A percentile compares a stretch with the other conserved stretches of the same genome.
Evolutionary conservation across 306 rosid genomes (phyloP).

Genomic region (Luffa acutangula): DNA sequence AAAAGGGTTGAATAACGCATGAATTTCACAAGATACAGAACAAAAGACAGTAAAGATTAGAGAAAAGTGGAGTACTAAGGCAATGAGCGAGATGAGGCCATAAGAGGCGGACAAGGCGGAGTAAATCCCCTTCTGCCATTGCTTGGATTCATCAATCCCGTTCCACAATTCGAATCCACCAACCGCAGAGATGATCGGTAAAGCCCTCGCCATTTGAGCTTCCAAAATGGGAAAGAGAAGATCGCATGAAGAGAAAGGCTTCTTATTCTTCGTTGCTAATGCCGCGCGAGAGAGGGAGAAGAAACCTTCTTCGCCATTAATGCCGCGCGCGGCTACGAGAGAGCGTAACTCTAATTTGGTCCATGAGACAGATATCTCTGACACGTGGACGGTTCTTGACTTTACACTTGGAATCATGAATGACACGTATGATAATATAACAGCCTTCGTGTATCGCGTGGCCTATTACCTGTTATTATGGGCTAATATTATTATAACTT

Average conservation of each 20-base stretch:
- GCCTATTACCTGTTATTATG: no score
- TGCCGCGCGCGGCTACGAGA: neutral
- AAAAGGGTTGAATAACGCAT: neutral
- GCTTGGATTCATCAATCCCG: constrained; percentile 18
- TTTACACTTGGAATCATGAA: neutral
- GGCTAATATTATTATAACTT: no score
- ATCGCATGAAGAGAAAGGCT: neutral
- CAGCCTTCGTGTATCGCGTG: neutral
- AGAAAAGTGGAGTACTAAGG: constrained; percentile 30
- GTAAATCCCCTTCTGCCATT: constrained; percentile 31
- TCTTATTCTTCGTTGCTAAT: neutral
- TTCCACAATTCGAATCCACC: constrained; percentile 27
- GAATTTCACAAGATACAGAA: neutral
- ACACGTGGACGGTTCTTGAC: neutral
- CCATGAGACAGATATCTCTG: neutral
- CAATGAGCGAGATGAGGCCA: constrained; percentile 41
- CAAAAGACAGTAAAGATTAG: neutral
- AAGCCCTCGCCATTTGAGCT: constrained; percentile 2
- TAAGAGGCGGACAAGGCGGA: constrained; percentile 32
- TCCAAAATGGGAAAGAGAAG: neutral
- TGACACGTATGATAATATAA: constrained; percentile 1
- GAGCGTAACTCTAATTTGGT: neutral
- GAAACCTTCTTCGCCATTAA: neutral
- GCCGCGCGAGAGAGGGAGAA: neutral
- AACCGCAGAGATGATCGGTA: constrained; percentile 19